Evolutionary conservation across 257 asterid genomes (phyloP).

Genomic region (Solanum corneliomulleri): DNA sequence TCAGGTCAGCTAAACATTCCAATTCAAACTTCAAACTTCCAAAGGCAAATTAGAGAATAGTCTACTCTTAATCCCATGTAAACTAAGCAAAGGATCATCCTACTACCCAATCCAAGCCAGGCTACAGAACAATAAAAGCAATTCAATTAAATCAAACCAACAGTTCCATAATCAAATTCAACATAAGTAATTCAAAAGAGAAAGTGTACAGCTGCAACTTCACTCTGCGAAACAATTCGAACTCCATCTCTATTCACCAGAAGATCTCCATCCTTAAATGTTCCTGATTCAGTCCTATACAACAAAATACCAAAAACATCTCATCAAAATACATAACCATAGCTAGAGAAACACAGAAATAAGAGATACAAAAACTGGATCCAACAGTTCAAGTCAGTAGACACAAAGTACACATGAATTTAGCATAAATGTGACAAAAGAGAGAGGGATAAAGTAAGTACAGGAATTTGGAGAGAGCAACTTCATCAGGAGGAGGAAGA

Average conservation of each 20-base stretch:
- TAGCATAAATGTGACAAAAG: background rate
- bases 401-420: background rate
- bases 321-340: background rate
- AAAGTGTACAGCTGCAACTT: slow-evolving; percentile 57
- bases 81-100: background rate
- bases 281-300: slow-evolving; percentile 84
- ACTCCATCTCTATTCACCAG: slow-evolving; percentile 90
- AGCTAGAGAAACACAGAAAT: background rate
- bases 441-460: slow-evolving; percentile 11
- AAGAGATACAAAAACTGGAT: background rate
- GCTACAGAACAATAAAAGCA: background rate
- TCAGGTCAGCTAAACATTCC: background rate
- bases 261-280: slow-evolving; percentile 95
- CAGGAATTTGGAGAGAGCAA: slow-evolving; percentile 72
- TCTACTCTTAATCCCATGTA: background rate
- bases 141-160: background rate
- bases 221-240: slow-evolving; percentile 61
- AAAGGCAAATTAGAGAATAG: background rate
- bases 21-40: background rate
- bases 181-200: background rate
- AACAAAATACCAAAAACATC: background rate
- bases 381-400: background rate
- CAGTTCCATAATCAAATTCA: background rate
- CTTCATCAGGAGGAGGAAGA: slow-evolving; percentile 85
- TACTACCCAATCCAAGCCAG: background rate